phyloP scores from a whole-genome alignment of 2,329 filamentous ascomycete species.

The Lecanicillium sp. region DNA sequence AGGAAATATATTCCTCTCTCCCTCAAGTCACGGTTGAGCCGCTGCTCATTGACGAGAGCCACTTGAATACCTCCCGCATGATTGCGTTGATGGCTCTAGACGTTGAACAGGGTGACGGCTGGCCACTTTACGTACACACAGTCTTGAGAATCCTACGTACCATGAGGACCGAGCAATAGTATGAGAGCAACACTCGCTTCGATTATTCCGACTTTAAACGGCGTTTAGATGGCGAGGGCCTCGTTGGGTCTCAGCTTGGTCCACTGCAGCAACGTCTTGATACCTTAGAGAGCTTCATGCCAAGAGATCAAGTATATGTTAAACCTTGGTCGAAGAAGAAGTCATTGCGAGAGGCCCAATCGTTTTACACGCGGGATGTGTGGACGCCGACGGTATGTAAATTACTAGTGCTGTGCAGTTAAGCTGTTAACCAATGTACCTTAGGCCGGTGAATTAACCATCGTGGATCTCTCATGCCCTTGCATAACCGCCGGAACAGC shows the following conservation, averaged over 20 bases:
- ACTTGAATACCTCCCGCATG: slow-evolving; percentile 51
- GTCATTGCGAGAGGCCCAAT: background rate
- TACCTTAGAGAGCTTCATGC: slow-evolving; percentile 56
- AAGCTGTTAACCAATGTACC: background rate
- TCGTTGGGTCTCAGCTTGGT: slow-evolving; percentile 34
- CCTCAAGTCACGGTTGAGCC: slow-evolving; percentile 37
- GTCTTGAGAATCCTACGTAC: slow-evolving; percentile 47
- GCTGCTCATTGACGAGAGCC: slow-evolving; percentile 39
- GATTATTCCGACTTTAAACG: slow-evolving; percentile 40
- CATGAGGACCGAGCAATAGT: slow-evolving; percentile 39
- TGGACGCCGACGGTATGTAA: slow-evolving; percentile 6
- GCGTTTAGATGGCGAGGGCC: slow-evolving; percentile 4
- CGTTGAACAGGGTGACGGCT: slow-evolving; percentile 21
- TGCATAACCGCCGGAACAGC: slow-evolving; percentile 56
- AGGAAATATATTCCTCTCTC: slow-evolving; percentile 32
- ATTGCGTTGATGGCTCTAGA: slow-evolving; percentile 50
- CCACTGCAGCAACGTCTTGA: slow-evolving; percentile 53
- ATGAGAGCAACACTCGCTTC: slow-evolving; percentile 25
- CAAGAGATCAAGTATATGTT: slow-evolving; percentile 8
- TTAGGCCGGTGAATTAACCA: slow-evolving; percentile 45
- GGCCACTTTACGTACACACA: slow-evolving; percentile 51
- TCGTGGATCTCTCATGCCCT: slow-evolving; percentile 63
- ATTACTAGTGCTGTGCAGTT: too few species aligned
- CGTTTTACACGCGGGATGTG: background rate
- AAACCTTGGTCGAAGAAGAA: background rate